phyloP scores from a whole-genome alignment of 129 eudicot species.

The Apium graveolens region DNA sequence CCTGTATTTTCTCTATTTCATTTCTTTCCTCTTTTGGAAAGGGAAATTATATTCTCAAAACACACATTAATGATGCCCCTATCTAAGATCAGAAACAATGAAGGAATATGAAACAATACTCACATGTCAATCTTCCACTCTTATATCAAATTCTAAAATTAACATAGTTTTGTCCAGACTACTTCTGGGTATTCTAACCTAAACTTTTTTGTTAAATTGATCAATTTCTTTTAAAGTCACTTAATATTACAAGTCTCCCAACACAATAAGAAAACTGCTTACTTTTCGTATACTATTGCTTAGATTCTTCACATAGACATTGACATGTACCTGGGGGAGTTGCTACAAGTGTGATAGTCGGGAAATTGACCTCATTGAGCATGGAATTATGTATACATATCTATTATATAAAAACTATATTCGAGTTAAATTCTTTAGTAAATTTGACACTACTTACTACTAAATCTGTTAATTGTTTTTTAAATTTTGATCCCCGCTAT shows the following conservation, averaged over 20 bases:
- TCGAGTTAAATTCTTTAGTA: neutral
- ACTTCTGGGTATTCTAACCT: neutral
- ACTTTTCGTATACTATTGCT: neutral
- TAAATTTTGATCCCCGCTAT: neutral
- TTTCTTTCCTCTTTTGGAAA: neutral
- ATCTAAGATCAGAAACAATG: neutral
- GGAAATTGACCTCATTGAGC: neutral
- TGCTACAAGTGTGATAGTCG: neutral
- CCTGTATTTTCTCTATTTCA: neutral
- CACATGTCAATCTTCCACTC: neutral
- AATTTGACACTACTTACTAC: no score
- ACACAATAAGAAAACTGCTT: neutral
- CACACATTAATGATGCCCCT: neutral
- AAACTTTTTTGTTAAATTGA: neutral
- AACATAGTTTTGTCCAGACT: neutral
- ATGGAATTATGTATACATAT: neutral
- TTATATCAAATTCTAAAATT: neutral
- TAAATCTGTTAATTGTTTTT: neutral
- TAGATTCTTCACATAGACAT: conserved; percentile 1
- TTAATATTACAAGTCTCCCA: neutral
- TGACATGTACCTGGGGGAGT: neutral
- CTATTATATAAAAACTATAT: neutral
- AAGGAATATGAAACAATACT: neutral
- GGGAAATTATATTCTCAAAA: neutral
- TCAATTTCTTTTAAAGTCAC: neutral